Percentiles rank a stretch among this genome's conserved stretches.
Evolutionary conservation across 768 basidiomycete genomes (phyloP).

Genomic region (Trametes meyenii): DNA sequence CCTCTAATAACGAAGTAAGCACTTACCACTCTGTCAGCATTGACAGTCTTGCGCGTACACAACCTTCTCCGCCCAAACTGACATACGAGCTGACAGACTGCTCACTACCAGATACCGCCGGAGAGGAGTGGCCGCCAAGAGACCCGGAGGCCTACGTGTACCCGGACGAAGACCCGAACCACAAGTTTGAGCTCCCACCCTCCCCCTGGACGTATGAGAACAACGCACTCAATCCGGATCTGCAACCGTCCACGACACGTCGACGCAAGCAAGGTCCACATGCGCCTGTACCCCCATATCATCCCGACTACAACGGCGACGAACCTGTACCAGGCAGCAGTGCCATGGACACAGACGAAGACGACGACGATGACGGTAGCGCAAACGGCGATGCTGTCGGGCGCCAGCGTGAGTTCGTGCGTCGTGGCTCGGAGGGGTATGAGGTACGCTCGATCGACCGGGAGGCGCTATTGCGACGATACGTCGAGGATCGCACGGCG

Average conservation of each 20-base stretch:
- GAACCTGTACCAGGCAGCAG: slow-evolving; percentile 32
- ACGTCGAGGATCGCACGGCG: slow-evolving; percentile 55
- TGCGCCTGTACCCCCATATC: slow-evolving; percentile 71
- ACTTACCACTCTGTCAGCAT: slow-evolving; percentile 3
- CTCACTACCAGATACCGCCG: slow-evolving; percentile 37
- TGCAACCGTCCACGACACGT: slow-evolving; percentile 61
- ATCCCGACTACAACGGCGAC: slow-evolving; percentile 62
- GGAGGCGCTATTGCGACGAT: slow-evolving; percentile 63
- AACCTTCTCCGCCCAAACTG: background rate
- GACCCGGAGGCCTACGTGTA: slow-evolving; percentile 48
- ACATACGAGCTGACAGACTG: background rate
- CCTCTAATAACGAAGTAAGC: slow-evolving; percentile 21
- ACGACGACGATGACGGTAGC: slow-evolving; percentile 33
- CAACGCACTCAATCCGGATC: slow-evolving; percentile 71
- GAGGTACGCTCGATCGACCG: slow-evolving; percentile 66
- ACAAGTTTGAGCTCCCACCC: slow-evolving; percentile 51
- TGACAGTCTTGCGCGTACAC: too few relatives aligned
- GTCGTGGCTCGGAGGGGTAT: slow-evolving; percentile 83
- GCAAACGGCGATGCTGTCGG: slow-evolving; percentile 33
- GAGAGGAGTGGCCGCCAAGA: slow-evolving; percentile 71
- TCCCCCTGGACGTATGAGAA: slow-evolving; percentile 90
- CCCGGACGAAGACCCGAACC: slow-evolving; percentile 34
- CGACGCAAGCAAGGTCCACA: slow-evolving; percentile 37
- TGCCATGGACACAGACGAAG: slow-evolving; percentile 25
- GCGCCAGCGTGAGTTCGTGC: slow-evolving; percentile 42